Conservation (phyloP, 2,329 filamentous ascomycete species). For the Clonostachys byssicola region DNA sequence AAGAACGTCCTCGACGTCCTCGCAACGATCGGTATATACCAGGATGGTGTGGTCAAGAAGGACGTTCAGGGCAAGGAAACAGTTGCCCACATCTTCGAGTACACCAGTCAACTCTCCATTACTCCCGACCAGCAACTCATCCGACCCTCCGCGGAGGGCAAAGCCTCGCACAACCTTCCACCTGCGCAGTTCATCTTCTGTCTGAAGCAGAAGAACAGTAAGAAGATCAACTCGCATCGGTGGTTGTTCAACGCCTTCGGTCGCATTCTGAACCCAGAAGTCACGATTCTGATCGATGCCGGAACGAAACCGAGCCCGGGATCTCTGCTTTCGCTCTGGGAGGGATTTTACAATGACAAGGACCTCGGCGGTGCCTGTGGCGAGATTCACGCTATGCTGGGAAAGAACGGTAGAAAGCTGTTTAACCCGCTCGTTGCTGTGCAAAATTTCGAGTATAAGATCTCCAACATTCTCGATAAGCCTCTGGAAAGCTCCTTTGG, state of each 20-base stretch:
- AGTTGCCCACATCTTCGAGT: constrained; percentile 90
- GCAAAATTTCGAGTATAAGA: constrained; percentile 98
- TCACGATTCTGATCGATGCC: constrained; percentile 87
- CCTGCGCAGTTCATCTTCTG: constrained; percentile 98
- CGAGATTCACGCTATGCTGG: constrained; percentile 87
- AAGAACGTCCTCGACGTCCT: constrained; percentile 86
- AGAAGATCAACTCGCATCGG: constrained; percentile 96
- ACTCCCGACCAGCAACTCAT: constrained; percentile 89
- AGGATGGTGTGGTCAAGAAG: constrained; percentile 94
- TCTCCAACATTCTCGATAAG: constrained; percentile 94
- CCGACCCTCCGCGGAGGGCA: constrained; percentile 62
- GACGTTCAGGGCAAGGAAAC: constrained; percentile 92
- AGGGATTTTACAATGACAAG: constrained; percentile 63
- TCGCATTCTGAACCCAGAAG: constrained; percentile 85
- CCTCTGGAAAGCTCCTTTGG: constrained; percentile 89
- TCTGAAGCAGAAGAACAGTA: constrained; percentile 92
- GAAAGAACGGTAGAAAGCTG: constrained; percentile 77
- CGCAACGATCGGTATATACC: constrained; percentile 88
- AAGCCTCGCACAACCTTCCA: constrained; percentile 78
- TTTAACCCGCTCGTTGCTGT: constrained; percentile 85
- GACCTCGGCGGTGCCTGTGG: constrained; percentile 42
- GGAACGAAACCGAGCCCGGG: constrained; percentile 87
- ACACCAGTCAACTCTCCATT: constrained; percentile 88
- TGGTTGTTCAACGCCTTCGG: constrained; percentile 96
- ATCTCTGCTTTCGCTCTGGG: constrained; percentile 83